A percentile compares a stretch with the other conserved stretches of the same genome.
phyloP scores from a whole-genome alignment of 768 basidiomycete genomes.

The Cystofilobasidium ferigula region DNA sequence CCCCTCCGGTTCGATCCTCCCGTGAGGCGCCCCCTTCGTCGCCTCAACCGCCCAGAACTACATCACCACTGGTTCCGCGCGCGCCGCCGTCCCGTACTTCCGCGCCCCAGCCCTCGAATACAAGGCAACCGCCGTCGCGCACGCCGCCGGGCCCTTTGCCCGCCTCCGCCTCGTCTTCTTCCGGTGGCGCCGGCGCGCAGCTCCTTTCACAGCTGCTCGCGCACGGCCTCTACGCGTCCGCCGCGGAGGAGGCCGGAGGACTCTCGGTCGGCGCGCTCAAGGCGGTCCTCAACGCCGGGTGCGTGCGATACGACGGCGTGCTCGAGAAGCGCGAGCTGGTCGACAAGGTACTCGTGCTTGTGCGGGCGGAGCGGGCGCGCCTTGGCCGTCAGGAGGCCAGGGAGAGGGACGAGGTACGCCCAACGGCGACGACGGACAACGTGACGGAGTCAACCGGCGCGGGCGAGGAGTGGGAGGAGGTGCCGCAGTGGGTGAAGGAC shows the following conservation, averaged over 20 bases:
- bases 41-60: no score
- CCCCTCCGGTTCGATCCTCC: no score
- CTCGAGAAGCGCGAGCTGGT: slow-evolving; percentile 36
- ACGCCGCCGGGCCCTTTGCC: slow-evolving; percentile 42
- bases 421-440: background rate
- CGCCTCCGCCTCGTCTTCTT: slow-evolving; percentile 48
- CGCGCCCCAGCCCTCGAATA: slow-evolving; percentile 72
- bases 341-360: slow-evolving; percentile 7
- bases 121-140: slow-evolving; percentile 47
- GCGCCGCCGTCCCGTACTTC: no score
- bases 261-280: slow-evolving; percentile 47
- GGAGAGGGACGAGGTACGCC: slow-evolving; percentile 6
- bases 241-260: slow-evolving; percentile 42
- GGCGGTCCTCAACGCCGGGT: slow-evolving; percentile 46
- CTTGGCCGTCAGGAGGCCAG: slow-evolving; percentile 7
- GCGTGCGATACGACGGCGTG: slow-evolving; percentile 53
- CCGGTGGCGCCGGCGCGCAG: slow-evolving; percentile 44
- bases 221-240: slow-evolving; percentile 17
- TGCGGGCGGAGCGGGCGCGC: slow-evolving; percentile 11
- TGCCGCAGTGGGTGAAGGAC: slow-evolving; percentile 1
- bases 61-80: no score
- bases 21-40: no score
- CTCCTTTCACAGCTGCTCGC: slow-evolving; percentile 15
- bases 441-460: background rate
- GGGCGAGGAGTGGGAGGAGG: slow-evolving; percentile 17